A percentile compares a stretch with the other conserved stretches of the same genome.
phyloP scores from a whole-genome alignment of 176 grass and related monocot genomes.

The Microstegium vimineum region DNA sequence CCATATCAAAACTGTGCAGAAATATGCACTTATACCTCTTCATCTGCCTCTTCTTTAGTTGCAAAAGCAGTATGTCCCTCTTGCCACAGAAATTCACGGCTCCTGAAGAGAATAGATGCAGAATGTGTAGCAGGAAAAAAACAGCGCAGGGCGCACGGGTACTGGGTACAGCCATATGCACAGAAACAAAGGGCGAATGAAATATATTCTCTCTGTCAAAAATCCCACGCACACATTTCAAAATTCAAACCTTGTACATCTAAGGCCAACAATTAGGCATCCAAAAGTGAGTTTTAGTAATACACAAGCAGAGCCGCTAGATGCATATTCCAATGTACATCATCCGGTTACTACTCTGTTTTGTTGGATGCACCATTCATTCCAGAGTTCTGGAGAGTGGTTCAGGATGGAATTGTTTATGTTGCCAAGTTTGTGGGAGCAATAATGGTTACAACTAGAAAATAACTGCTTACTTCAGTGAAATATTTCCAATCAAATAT shows the following conservation, averaged over 20 bases:
- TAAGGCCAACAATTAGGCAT: neutral
- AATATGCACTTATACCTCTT: conserved; percentile 55
- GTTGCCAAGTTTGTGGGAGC: too few species aligned
- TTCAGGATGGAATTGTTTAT: too few species aligned
- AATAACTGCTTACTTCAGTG: too few species aligned
- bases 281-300: neutral
- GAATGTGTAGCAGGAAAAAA: neutral
- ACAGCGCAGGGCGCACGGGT: too few species aligned
- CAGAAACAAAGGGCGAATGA: neutral
- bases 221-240: neutral
- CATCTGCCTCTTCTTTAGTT: conserved; percentile 87
- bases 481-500: too few species aligned
- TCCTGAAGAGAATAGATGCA: conserved; percentile 44
- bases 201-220: neutral
- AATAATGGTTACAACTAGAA: too few species aligned
- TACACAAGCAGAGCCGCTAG: neutral
- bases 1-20: neutral
- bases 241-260: neutral
- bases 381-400: too few species aligned
- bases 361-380: too few species aligned
- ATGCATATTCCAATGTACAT: neutral
- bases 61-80: conserved; percentile 96
- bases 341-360: too few species aligned
- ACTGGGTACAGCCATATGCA: neutral
- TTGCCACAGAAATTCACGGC: conserved; percentile 98